Percentiles rank a stretch among this genome's conserved stretches.
Conservation (phyloP, 1,139 yeast species). For the Hyphopichia buzzinii region DNA sequence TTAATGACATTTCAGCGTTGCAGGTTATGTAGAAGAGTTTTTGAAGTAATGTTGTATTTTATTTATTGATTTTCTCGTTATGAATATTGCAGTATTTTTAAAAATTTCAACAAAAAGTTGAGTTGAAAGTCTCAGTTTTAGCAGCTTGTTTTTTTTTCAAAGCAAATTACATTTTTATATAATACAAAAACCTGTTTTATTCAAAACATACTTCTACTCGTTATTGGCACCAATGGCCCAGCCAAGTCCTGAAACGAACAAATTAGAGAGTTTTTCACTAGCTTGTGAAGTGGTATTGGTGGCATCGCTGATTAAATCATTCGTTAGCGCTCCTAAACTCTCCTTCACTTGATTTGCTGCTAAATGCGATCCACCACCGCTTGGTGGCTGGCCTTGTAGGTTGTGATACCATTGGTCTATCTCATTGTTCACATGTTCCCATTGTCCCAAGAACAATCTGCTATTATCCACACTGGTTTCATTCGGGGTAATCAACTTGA, state of each 20-base stretch:
- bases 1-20: slow-evolving; percentile 20
- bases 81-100: no score
- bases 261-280: slow-evolving; percentile 49
- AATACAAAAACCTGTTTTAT: no score
- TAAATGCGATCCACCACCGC: neutral
- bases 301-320: slow-evolving; percentile 33
- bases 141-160: no score
- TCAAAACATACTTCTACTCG: slow-evolving; percentile 6
- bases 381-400: slow-evolving; percentile 3
- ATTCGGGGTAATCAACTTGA: slow-evolving; percentile 24
- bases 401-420: slow-evolving; percentile 21
- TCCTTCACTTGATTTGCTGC: slow-evolving; percentile 2
- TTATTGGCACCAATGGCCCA: slow-evolving; percentile 65
- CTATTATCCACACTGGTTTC: slow-evolving; percentile 26
- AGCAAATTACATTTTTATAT: no score
- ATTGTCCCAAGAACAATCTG: slow-evolving; percentile 33
- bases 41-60: no score
- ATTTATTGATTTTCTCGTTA: no score
- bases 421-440: slow-evolving; percentile 30
- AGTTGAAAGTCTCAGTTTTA: neutral
- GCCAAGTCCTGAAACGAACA: slow-evolving; percentile 58
- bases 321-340: slow-evolving; percentile 20
- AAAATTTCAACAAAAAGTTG: no score
- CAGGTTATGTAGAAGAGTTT: neutral
- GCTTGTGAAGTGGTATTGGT: slow-evolving; percentile 35